phyloP scores from a whole-genome alignment of 2,329 filamentous ascomycete species.

The Penicillium oxalicum region DNA sequence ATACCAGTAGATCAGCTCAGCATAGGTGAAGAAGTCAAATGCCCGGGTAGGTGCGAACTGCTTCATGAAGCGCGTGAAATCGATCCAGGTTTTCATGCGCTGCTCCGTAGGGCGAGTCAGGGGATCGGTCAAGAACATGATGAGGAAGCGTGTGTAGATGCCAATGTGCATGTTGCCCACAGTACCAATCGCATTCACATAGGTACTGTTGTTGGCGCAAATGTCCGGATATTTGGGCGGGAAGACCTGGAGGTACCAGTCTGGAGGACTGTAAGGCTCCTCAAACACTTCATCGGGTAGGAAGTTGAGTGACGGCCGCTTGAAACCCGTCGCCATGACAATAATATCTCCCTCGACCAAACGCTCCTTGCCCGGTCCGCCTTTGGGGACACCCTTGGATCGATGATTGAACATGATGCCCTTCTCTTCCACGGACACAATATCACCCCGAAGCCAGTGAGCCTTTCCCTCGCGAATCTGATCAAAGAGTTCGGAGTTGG shows the following conservation, averaged over 20 bases:
- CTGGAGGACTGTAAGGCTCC: conserved; percentile 69
- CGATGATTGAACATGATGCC: conserved; percentile 69
- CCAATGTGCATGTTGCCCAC: conserved; percentile 87
- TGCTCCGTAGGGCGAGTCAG: conserved; percentile 63
- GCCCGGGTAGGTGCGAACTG: conserved; percentile 62
- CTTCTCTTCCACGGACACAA: conserved; percentile 56
- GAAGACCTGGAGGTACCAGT: conserved; percentile 86
- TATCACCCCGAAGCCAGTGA: conserved; percentile 76
- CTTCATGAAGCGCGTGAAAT: conserved; percentile 72
- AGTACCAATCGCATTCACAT: conserved; percentile 71
- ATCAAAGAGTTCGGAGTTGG: conserved; percentile 74
- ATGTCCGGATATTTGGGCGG: conserved; percentile 67
- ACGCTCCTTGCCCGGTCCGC: conserved; percentile 64
- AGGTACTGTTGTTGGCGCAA: conserved; percentile 78
- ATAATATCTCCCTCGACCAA: conserved; percentile 67
- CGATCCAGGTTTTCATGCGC: conserved; percentile 82
- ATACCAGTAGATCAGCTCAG: conserved; percentile 82
- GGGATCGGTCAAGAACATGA: conserved; percentile 81
- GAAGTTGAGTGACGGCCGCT: conserved; percentile 66
- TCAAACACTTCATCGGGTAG: conserved; percentile 67
- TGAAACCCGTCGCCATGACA: conserved; percentile 77
- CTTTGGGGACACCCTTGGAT: conserved; percentile 64
- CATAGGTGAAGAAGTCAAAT: conserved; percentile 86
- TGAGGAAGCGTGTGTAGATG: conserved; percentile 76
- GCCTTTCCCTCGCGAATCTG: conserved; percentile 66